Evolutionary conservation across 2,329 filamentous ascomycete species (phyloP), one percentile per base, ranked within the genome.

Genomic region (Cercospora sp.): DNA sequence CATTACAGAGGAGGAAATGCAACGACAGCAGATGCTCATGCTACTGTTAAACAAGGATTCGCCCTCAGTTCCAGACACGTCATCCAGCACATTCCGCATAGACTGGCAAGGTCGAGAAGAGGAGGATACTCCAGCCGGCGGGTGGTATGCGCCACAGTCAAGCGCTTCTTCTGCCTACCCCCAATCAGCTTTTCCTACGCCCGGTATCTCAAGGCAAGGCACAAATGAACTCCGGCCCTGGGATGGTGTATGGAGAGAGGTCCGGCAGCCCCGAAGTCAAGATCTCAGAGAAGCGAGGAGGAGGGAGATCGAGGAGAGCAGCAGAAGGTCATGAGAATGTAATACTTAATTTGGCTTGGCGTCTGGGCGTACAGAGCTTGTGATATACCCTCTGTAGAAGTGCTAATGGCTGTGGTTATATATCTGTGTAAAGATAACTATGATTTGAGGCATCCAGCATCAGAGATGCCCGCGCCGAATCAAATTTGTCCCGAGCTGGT

Each of bases 21-120:
- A 84, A 66, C 81, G 82, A 32, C 82, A 84, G 71, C 83, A 85
- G 69, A 84, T 85, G 80, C 79, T 82, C n/a, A 78, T 81, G 69
- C 78, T 86, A 0, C 79, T 85, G 16, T 73, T 78, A 51, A 70
- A 75, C 16, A 69, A 69, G 43, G 77, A 69, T 69, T 76, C 21
- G 74, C 76, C 66, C 12, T 69, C 73, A 7, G 70, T 74, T 69
- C 78, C 40, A 72, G 79, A 71, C 74, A 80, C 60, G 70, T 76
- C 67, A 13, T 78, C 78, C 67, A 77, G 78, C 53, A 84, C 82
- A 0, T 84, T 82, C 73, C 76, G 75, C 24, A 83, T 84, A 62
- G 77, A 80, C 71, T 74, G 78, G 73, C 74, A 75, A 65, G 72
- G 68, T 13, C 68, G 72, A 53, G 74, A 77, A 9, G 72, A 75